Base-by-base conservation (phyloP, 23 red algal species). In the Gracilaria caudata region DNA sequence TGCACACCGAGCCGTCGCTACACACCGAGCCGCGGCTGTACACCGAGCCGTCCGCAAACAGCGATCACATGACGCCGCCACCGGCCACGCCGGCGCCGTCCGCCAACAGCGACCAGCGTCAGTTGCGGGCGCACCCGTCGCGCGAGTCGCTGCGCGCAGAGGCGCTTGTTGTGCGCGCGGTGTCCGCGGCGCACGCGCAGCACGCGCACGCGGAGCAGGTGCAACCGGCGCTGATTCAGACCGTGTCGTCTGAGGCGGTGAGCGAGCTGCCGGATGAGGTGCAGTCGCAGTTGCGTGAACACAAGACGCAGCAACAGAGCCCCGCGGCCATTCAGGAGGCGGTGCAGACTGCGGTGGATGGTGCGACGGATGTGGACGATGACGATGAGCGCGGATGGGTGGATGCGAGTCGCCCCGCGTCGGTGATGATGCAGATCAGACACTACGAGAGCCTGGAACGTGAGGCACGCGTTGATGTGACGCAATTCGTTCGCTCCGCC, bases 391-490 rank as follows among this genome's bases (percentile, higher is more conserved):
- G 57, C 57, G 57, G 57, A 60, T 60, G 57, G 32, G 65, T 71
- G 65, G 65, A 71, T 39, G 34, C 2, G 34, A 71, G 35, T 3
- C 35, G 35, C 19, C 65, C 65, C 34, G 34, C 65, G 19, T 71
- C 65, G 37, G 65, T 71, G 34, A 36, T 71, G 32, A 71, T 71
- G 65, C 65, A 71, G 34, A 71, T 71, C 65, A 5, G 32, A 23
- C 65, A 71, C 20, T 71, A 71, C 20, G 65, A 71, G 37, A 71
- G 65, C 65, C 65, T 71, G 65, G 65, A 71, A 41, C 34, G 32
- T 36, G 37, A 71, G 65, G 65, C 65, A 16, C 32, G 34, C n/a
- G 65, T 71, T 9, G 65, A 71, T 71, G 34, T 39, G 34, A 39
- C 20, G 17, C 9, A 36, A 39, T n/a, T 71, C 37, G n/a, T 39